These are phyloP conservation scores for Fusarium metavorans DNA, from an alignment of 2,329 filamentous ascomycete species.

Conservation along the genomic window DNA sequence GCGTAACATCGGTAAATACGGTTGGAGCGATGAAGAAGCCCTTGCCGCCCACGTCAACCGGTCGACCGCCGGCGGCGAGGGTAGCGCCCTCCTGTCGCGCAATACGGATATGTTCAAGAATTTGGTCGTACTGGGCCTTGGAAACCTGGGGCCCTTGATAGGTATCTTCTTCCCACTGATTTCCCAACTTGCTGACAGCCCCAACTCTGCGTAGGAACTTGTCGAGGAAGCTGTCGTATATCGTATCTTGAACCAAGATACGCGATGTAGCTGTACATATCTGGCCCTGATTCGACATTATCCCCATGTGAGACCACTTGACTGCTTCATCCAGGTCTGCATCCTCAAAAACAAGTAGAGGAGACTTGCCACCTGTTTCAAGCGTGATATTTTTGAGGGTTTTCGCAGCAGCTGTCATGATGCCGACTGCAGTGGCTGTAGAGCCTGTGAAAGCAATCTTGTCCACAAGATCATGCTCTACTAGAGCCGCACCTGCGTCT, in stretches of 20 bases:
- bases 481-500: no score
- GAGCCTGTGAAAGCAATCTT: slow-evolving; percentile 1
- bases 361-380: slow-evolving; percentile 1
- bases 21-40: slow-evolving; percentile 3
- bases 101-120: not conserved
- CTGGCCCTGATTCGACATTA: slow-evolving; percentile 6
- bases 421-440: not conserved
- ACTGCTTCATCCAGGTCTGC: not conserved
- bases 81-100: no score
- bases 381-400: slow-evolving; percentile 7
- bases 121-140: not conserved
- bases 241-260: not conserved
- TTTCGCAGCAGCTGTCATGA: not conserved
- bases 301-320: slow-evolving; percentile 1
- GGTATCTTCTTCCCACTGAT: not conserved
- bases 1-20: not conserved
- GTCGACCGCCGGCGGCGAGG: not conserved
- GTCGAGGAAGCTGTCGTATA: not conserved
- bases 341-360: slow-evolving; percentile 1
- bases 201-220: no score
- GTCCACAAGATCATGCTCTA: not conserved
- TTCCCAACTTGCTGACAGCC: not conserved
- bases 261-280: not conserved
- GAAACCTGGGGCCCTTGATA: slow-evolving; percentile 1
- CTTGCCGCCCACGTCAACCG: not conserved